These are phyloP conservation scores for Macrolepiota fuliginosa DNA, from an alignment of 768 basidiomycete genomes.

Conservation along the genomic window DNA sequence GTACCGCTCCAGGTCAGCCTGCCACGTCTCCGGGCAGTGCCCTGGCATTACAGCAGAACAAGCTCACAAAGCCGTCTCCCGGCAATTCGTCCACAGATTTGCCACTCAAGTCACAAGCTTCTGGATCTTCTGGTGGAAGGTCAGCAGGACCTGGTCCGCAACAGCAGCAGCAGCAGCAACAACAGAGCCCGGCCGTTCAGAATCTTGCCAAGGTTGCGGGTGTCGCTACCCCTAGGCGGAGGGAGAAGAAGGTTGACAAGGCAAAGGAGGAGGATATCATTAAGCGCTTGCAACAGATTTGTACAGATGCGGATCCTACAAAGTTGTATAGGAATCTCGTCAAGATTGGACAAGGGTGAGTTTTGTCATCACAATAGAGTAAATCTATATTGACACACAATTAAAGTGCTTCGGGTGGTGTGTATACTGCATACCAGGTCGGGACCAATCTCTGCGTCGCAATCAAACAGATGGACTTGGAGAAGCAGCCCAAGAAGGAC, in stretches of 20 bases:
- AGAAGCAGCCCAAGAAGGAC: slow-evolving; percentile 99
- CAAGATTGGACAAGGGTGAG: slow-evolving; percentile 98
- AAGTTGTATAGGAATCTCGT: slow-evolving; percentile 87
- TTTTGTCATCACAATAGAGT: slow-evolving; percentile 13
- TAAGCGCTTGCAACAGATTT: slow-evolving; percentile 87
- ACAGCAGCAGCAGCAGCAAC: slow-evolving; percentile 43
- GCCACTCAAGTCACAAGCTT: slow-evolving; percentile 39
- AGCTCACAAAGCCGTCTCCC: slow-evolving; percentile 49
- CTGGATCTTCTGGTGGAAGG: slow-evolving; percentile 16
- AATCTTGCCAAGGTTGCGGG: slow-evolving; percentile 67
- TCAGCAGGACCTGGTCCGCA: slow-evolving; percentile 28
- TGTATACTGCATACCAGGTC: slow-evolving; percentile 97
- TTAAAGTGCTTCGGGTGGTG: slow-evolving; percentile 89
- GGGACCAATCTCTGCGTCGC: slow-evolving; percentile 93
- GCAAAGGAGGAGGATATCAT: slow-evolving; percentile 87
- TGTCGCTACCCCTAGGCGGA: slow-evolving; percentile 78
- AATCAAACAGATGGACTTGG: slow-evolving; percentile 99
- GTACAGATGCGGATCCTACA: slow-evolving; percentile 97
- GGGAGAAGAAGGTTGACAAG: slow-evolving; percentile 87
- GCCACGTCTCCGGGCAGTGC: slow-evolving; percentile 11
- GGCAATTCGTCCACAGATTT: slow-evolving; percentile 60
- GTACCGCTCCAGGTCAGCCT: slow-evolving; percentile 19
- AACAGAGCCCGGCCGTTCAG: slow-evolving; percentile 61
- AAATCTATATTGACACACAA: slow-evolving; percentile 1
- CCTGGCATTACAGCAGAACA: slow-evolving; percentile 28